Evolutionary conservation across 2,329 filamentous ascomycete genomes (phyloP).

Genomic region (Claviceps spartinae): DNA sequence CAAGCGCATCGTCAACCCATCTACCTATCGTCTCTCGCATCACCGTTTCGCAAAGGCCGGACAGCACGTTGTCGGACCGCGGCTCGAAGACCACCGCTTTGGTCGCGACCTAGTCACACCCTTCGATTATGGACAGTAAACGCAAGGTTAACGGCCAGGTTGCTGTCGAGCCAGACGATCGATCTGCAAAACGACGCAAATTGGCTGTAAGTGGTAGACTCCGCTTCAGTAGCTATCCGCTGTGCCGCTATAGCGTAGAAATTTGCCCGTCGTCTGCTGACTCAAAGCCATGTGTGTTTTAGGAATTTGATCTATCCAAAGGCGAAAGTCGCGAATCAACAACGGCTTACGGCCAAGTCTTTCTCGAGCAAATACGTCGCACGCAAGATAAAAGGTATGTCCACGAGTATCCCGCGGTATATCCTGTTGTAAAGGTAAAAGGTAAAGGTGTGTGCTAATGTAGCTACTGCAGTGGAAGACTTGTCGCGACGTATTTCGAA

Average conservation of each 20-base stretch:
- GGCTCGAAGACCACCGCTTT: background rate
- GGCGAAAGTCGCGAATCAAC: conserved; percentile 56
- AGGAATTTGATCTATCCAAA: conserved; percentile 34
- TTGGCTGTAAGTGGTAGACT: conserved; percentile 27
- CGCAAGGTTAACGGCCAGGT: conserved; percentile 38
- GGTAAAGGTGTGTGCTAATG: background rate
- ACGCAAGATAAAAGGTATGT: conserved; percentile 74
- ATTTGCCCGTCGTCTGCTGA: background rate
- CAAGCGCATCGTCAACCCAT: conserved; percentile 6
- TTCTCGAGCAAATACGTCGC: conserved; percentile 61
- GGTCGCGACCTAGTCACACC: conserved; percentile 11
- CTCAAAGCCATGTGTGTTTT: conserved; percentile 1
- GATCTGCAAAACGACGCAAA: conserved; percentile 42
- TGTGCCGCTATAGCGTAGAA: background rate
- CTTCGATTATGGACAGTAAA: conserved; percentile 39
- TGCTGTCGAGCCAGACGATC: conserved; percentile 34
- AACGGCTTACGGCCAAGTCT: conserved; percentile 55
- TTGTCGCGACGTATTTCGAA: conserved; percentile 64
- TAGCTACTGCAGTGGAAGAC: conserved; percentile 45
- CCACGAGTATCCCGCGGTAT: conserved; percentile 8
- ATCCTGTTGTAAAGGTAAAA: no score
- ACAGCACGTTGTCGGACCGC: background rate
- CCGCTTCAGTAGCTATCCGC: background rate
- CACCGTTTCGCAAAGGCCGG: background rate
- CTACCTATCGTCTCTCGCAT: background rate